These are phyloP conservation scores for Solanum hybrid DNA, from an alignment of 305 asterid species.

Conservation along the genomic window DNA sequence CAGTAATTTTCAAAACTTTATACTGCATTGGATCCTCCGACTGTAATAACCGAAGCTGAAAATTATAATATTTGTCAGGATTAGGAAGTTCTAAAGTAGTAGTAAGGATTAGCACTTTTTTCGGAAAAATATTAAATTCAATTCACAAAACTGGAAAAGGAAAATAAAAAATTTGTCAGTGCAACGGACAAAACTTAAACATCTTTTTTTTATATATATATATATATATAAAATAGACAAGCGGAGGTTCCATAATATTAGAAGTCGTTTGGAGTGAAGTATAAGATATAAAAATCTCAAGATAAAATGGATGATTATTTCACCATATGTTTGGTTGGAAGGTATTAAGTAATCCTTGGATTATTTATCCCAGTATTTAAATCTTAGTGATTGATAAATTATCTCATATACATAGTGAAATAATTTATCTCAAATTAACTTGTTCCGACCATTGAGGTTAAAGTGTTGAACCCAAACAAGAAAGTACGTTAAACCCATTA, in stretches of 20 bases:
- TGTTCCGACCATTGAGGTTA: no score
- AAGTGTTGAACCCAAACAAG: neutral
- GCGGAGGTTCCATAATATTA: neutral
- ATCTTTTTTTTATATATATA: neutral
- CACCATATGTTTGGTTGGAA: neutral
- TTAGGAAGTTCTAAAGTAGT: no score
- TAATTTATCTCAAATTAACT: no score
- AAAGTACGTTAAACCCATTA: neutral
- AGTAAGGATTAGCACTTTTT: neutral
- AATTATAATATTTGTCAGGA: no score
- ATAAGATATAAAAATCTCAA: neutral
- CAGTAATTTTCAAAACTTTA: no score
- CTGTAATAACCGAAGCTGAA: no score
- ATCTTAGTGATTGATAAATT: no score
- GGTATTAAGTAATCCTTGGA: neutral
- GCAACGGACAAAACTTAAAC: neutral
- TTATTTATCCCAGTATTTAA: no score
- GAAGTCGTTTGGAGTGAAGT: neutral
- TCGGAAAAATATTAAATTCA: neutral
- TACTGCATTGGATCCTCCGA: no score
- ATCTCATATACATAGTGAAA: no score
- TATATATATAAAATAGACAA: no score
- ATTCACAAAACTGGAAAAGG: neutral
- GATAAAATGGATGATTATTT: neutral
- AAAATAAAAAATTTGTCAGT: neutral